Evolutionary conservation across 2,329 filamentous ascomycete genomes (phyloP).

Genomic region (Magnaporthiopsis rhizophila): DNA sequence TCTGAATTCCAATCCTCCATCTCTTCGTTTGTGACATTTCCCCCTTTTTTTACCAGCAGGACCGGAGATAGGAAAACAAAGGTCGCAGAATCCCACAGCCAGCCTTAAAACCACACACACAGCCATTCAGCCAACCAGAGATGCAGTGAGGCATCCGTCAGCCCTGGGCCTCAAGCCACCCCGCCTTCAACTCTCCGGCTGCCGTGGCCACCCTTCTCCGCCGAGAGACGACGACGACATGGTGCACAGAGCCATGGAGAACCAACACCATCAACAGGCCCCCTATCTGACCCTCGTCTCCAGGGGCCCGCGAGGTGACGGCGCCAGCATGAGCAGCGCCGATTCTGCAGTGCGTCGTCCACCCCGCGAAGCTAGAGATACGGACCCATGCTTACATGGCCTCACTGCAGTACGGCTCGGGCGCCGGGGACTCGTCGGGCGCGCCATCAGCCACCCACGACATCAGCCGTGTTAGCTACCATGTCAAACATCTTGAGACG

Average conservation of each 20-base stretch:
- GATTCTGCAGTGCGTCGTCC: constrained; percentile 38
- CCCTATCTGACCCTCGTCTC: constrained; percentile 48
- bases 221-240: neutral
- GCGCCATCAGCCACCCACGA: constrained; percentile 43
- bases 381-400: constrained; percentile 19
- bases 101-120: neutral
- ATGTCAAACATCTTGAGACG: constrained; percentile 46
- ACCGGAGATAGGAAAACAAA: neutral
- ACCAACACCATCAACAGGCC: constrained; percentile 33
- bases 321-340: constrained; percentile 36
- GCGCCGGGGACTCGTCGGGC: constrained; percentile 24
- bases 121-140: neutral
- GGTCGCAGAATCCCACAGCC: neutral
- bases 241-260: neutral
- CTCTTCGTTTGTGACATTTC: neutral
- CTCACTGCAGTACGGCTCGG: constrained; percentile 33
- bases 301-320: constrained; percentile 33
- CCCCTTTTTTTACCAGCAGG: neutral
- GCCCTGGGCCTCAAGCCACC: neutral
- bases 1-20: neutral
- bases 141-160: neutral
- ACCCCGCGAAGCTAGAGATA: neutral
- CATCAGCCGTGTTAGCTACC: constrained; percentile 48
- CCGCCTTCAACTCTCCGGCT: neutral
- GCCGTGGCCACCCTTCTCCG: neutral